Conservation (phyloP, 345 rosid species). For the Iberis pinnata region DNA sequence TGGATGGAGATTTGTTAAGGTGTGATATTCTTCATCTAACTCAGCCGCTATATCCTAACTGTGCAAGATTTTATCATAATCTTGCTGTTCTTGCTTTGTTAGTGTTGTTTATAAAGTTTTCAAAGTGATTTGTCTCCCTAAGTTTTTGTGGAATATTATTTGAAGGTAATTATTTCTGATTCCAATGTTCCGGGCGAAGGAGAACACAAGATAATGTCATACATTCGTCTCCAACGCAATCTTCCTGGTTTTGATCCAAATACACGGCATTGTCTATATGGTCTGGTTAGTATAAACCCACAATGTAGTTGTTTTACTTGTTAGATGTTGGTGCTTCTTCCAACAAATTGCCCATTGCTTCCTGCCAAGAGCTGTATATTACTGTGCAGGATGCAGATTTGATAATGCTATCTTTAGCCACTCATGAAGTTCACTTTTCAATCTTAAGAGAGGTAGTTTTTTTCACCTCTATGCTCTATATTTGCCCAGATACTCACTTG, state of each 20-base stretch:
- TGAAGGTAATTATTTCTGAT: constrained; percentile 99
- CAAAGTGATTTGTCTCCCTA: constrained; percentile 50
- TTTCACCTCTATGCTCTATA: neutral
- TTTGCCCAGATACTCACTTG: constrained; percentile 11
- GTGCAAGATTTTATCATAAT: neutral
- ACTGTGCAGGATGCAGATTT: constrained; percentile 86
- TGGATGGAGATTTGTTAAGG: constrained; percentile 86
- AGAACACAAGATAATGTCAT: constrained; percentile 97
- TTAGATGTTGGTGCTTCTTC: constrained; percentile 4
- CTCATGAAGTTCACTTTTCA: constrained; percentile 98
- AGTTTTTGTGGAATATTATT: constrained; percentile 50
- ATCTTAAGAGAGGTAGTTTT: constrained; percentile 83
- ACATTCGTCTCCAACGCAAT: constrained; percentile 79
- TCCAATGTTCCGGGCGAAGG: constrained; percentile 96
- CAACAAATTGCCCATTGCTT: constrained; percentile 5
- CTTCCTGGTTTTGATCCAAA: constrained; percentile 87
- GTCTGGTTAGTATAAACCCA: constrained; percentile 56
- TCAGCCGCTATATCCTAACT: constrained; percentile 9
- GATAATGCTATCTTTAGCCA: constrained; percentile 92
- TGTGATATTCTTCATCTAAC: constrained; percentile 30
- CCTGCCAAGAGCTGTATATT: constrained; percentile 11
- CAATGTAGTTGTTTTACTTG: constrained; percentile 6
- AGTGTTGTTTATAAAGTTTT: constrained; percentile 34
- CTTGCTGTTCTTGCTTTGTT: constrained; percentile 27
- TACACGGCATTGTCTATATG: constrained; percentile 86